Evolutionary conservation across 2,329 filamentous ascomycete genomes (phyloP).

Genomic region (Neopestalotiopsis sp.): DNA sequence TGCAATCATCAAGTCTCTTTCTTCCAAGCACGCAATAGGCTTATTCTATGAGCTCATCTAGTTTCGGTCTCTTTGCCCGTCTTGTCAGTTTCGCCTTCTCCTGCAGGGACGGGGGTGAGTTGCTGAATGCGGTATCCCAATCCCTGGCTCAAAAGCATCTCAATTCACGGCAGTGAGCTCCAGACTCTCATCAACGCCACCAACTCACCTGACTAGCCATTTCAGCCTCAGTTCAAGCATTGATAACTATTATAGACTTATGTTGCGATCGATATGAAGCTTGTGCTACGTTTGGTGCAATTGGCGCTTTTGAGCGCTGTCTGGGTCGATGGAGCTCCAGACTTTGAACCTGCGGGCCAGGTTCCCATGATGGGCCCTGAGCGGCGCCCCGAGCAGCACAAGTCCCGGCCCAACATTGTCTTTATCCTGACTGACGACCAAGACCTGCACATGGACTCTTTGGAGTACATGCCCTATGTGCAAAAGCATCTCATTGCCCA

Average conservation of each 20-base stretch:
- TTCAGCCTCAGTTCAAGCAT: slow-evolving; percentile 3
- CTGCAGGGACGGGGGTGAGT: slow-evolving; percentile 6
- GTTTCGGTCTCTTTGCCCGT: not conserved
- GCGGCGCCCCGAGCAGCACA: not conserved
- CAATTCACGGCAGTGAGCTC: not conserved
- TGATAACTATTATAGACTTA: not conserved
- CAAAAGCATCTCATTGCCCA: slow-evolving; percentile 60
- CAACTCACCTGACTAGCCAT: not conserved
- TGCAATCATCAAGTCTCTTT: not conserved
- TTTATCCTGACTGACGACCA: slow-evolving; percentile 75
- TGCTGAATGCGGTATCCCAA: slow-evolving; percentile 9
- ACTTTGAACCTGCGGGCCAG: slow-evolving; percentile 27
- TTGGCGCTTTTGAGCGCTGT: not conserved
- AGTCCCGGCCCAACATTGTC: slow-evolving; percentile 59
- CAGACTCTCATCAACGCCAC: not conserved
- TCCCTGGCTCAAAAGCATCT: not conserved
- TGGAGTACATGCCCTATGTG: slow-evolving; percentile 65
- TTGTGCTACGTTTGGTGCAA: not conserved
- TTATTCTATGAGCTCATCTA: slow-evolving; percentile 4
- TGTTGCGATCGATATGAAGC: not conserved
- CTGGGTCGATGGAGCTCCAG: slow-evolving; percentile 11
- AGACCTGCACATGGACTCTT: slow-evolving; percentile 65
- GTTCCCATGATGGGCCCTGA: slow-evolving; percentile 21
- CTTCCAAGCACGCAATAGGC: slow-evolving; percentile 14
- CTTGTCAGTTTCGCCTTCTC: slow-evolving; percentile 2